These are phyloP conservation scores for Tricholoma matsutake DNA, from an alignment of 768 basidiomycete species.

Conservation along the genomic window DNA sequence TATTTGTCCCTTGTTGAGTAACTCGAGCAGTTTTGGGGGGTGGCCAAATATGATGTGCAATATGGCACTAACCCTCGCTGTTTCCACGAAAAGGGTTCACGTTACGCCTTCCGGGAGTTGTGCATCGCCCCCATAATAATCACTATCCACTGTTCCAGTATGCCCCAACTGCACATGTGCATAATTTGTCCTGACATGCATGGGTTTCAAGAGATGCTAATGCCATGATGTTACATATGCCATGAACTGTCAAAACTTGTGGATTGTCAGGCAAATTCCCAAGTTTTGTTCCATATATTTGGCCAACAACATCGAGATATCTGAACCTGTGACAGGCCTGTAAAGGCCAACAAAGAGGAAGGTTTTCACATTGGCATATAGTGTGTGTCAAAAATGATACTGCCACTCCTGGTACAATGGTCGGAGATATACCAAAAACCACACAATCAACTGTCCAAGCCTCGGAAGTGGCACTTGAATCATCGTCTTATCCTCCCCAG, in stretches of 20 bases:
- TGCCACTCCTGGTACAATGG: constrained; percentile 7
- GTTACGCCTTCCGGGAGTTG: constrained; percentile 8
- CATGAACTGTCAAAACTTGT: not conserved
- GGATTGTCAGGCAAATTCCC: not conserved
- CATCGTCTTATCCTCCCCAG: constrained; percentile 6
- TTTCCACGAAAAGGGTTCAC: constrained; percentile 4
- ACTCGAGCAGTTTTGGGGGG: not conserved
- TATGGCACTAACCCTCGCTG: constrained; percentile 8
- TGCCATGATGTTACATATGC: constrained; percentile 3
- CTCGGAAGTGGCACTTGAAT: constrained; percentile 9
- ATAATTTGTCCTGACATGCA: not conserved
- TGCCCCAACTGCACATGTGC: constrained; percentile 11
- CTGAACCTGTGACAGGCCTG: not conserved
- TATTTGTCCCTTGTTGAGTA: not conserved
- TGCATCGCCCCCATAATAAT: constrained; percentile 15
- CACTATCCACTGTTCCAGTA: not conserved
- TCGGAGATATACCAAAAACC: constrained; percentile 3
- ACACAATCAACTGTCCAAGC: constrained; percentile 1
- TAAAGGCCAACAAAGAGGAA: constrained; percentile 7
- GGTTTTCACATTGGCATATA: not conserved
- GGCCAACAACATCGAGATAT: not conserved
- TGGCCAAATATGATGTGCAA: constrained; percentile 13
- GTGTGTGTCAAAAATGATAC: not conserved
- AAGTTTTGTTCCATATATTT: not conserved
- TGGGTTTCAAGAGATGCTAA: not conserved